Evolutionary conservation across 495 filamentous ascomycete species (phyloP).

Genomic region (Thozetella sp.): DNA sequence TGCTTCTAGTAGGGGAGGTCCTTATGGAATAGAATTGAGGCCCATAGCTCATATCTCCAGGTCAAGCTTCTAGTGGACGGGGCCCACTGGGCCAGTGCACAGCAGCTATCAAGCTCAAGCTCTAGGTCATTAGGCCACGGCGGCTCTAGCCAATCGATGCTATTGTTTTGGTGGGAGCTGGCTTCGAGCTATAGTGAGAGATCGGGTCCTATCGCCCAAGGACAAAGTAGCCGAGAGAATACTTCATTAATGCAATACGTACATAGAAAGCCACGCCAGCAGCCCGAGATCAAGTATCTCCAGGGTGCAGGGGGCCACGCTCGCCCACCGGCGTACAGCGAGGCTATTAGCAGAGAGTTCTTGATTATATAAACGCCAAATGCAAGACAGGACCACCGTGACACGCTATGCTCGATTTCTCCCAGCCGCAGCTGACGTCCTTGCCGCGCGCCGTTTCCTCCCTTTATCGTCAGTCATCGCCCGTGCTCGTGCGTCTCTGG

Average conservation of each 20-base stretch:
- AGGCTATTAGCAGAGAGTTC: conserved; percentile 11
- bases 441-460: background rate
- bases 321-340: conserved; percentile 1
- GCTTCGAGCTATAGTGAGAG: too few relatives aligned
- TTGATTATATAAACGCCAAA: conserved; percentile 17
- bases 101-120: too few relatives aligned
- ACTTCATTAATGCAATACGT: background rate
- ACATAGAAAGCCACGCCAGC: background rate
- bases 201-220: too few relatives aligned
- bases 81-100: too few relatives aligned
- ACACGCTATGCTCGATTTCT: conserved; percentile 15
- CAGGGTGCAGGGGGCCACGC: background rate
- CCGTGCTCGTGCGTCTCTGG: background rate
- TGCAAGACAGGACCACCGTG: conserved; percentile 7
- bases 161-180: too few relatives aligned
- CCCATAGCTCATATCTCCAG: too few relatives aligned
- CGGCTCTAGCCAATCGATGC: too few relatives aligned
- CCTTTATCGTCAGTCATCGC: conserved; percentile 3
- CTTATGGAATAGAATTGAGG: too few relatives aligned
- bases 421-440: conserved; percentile 1
- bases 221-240: background rate
- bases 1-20: too few relatives aligned
- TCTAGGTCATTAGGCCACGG: too few relatives aligned
- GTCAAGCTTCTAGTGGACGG: too few relatives aligned
- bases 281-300: background rate